Evolutionary conservation across 2,329 filamentous ascomycete species (phyloP).

Genomic region (Talaromyces rugulosus): DNA sequence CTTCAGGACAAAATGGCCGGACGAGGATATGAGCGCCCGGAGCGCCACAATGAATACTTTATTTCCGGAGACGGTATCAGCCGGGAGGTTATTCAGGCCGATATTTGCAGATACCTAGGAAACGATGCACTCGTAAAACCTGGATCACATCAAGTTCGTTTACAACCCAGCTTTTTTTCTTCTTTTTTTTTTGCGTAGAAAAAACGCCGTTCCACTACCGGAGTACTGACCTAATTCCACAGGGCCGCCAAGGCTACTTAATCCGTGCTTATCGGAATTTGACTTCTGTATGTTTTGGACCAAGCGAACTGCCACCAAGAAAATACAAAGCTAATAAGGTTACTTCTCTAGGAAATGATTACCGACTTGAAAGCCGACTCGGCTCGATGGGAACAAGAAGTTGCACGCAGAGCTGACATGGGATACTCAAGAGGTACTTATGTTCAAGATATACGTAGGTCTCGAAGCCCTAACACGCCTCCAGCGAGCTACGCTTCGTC

Average conservation of each 20-base stretch:
- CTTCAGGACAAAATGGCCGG: slow-evolving; percentile 35
- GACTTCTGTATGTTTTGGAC: slow-evolving; percentile 59
- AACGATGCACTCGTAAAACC: slow-evolving; percentile 77
- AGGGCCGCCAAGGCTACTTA: slow-evolving; percentile 67
- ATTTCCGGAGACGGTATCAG: slow-evolving; percentile 76
- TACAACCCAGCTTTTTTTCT: slow-evolving; percentile 15
- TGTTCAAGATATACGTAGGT: slow-evolving; percentile 33
- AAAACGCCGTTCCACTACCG: not conserved
- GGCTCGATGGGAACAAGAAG: slow-evolving; percentile 46
- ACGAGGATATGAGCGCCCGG: slow-evolving; percentile 26
- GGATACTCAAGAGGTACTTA: slow-evolving; percentile 39
- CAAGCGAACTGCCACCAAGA: slow-evolving; percentile 9
- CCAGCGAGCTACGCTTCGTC: slow-evolving; percentile 34
- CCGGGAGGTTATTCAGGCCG: slow-evolving; percentile 77
- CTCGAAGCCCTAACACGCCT: slow-evolving; percentile 35
- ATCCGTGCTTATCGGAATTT: slow-evolving; percentile 76
- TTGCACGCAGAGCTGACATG: slow-evolving; percentile 35
- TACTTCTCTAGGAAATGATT: slow-evolving; percentile 47
- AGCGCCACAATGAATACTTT: slow-evolving; percentile 69
- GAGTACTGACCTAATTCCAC: slow-evolving; percentile 3
- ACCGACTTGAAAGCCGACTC: slow-evolving; percentile 52
- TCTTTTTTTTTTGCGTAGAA: slow-evolving; percentile 13
- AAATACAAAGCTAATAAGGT: slow-evolving; percentile 19
- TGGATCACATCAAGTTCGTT: slow-evolving; percentile 66
- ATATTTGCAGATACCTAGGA: slow-evolving; percentile 78